phyloP scores from a whole-genome alignment of 768 basidiomycete species.

The Leccinum olivaceopallidum region DNA sequence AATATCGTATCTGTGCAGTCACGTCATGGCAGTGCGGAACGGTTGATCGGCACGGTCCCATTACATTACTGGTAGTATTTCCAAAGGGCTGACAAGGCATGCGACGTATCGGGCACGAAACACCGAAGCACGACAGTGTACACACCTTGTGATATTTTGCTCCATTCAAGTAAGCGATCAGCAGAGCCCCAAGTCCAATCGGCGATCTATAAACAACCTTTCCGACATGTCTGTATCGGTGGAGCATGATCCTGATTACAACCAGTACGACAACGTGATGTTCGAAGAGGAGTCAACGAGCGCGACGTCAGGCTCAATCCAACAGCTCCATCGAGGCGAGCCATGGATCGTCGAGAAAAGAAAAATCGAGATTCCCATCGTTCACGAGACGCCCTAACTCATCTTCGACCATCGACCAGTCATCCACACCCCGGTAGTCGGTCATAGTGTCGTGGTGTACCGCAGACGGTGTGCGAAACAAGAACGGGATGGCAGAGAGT shows the following conservation, averaged over 20 bases:
- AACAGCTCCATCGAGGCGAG: slow-evolving; percentile 17
- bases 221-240: background rate
- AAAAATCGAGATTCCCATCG: slow-evolving; percentile 28
- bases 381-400: slow-evolving; percentile 22
- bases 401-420: slow-evolving; percentile 23
- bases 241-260: background rate
- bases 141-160: no score
- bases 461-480: slow-evolving; percentile 26
- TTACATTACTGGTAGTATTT: no score
- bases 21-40: no score
- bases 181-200: no score
- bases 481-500: slow-evolving; percentile 33
- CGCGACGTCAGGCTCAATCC: slow-evolving; percentile 7
- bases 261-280: background rate
- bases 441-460: background rate
- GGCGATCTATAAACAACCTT: background rate
- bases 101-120: background rate
- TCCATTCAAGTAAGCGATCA: no score
- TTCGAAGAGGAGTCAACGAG: slow-evolving; percentile 4
- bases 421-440: background rate
- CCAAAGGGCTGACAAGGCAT: background rate
- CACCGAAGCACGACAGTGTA: background rate
- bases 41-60: no score
- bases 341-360: slow-evolving; percentile 24
- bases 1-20: no score